phyloP scores from a whole-genome alignment of 768 basidiomycete species.

The Auriscalpium microsporum region DNA sequence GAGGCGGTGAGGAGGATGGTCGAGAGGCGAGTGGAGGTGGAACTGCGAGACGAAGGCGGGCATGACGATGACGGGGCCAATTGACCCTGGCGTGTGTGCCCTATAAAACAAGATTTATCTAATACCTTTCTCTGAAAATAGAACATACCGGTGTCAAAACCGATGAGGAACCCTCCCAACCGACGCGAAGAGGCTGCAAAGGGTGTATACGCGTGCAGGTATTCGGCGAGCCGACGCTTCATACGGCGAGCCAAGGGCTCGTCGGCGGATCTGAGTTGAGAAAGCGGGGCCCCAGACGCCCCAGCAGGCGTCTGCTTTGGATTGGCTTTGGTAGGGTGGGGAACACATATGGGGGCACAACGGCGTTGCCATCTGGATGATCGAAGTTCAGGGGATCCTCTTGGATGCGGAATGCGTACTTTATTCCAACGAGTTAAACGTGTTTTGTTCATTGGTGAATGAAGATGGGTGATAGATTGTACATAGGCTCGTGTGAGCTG shows the following conservation, averaged over 20 bases:
- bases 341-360: too few relatives aligned
- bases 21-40: conserved; percentile 30
- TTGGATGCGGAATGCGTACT: too few relatives aligned
- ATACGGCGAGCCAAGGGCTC: background rate
- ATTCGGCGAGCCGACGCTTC: background rate
- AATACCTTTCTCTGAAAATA: background rate
- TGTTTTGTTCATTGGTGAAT: too few relatives aligned
- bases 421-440: conserved; percentile 11
- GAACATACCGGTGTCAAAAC: conserved; percentile 25
- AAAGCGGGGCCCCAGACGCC: too few relatives aligned
- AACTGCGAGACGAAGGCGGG: conserved; percentile 32
- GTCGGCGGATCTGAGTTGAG: too few relatives aligned
- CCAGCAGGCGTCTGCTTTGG: too few relatives aligned
- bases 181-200: conserved; percentile 1
- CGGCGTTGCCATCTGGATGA: too few relatives aligned
- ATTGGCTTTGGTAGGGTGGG: too few relatives aligned
- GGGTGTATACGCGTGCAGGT: background rate
- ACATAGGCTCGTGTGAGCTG: too few relatives aligned
- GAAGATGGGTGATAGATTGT: too few relatives aligned
- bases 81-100: conserved; percentile 14
- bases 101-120: background rate
- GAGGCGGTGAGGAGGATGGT: conserved; percentile 35
- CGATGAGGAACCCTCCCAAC: conserved; percentile 28
- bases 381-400: too few relatives aligned
- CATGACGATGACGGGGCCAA: conserved; percentile 42